phyloP scores from a whole-genome alignment of 2,329 filamentous ascomycete genomes.

The Fusarium marasasianum region DNA sequence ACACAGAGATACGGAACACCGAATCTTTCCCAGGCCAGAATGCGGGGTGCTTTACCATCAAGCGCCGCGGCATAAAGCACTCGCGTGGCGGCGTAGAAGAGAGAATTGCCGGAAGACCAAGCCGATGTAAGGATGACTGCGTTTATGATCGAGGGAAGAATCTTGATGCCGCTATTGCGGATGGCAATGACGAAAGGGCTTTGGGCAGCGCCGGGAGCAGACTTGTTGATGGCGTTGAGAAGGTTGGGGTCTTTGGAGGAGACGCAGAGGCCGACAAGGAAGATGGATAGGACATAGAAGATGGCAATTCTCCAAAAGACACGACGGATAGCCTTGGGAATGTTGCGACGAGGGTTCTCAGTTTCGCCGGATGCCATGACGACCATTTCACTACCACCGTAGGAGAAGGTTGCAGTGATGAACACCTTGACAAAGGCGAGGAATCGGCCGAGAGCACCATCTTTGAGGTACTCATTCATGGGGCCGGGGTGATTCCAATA shows the following conservation, averaged over 20 bases:
- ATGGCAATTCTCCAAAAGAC: constrained; percentile 70
- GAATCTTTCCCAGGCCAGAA: constrained; percentile 10
- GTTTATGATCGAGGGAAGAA: constrained; percentile 73
- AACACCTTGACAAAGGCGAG: constrained; percentile 68
- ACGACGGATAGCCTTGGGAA: constrained; percentile 64
- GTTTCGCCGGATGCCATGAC: constrained; percentile 62
- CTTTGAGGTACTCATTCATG: constrained; percentile 60
- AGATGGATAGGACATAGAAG: constrained; percentile 71
- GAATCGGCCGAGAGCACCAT: constrained; percentile 61
- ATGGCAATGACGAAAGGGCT: constrained; percentile 75
- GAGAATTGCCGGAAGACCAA: constrained; percentile 68
- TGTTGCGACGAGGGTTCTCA: constrained; percentile 1
- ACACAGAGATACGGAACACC: constrained; percentile 27
- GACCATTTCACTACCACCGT: constrained; percentile 70
- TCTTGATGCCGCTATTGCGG: constrained; percentile 70
- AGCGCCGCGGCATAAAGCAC: constrained; percentile 75
- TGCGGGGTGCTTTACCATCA: constrained; percentile 65
- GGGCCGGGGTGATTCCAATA: constrained; percentile 54
- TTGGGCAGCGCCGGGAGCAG: constrained; percentile 49
- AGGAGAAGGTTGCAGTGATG: constrained; percentile 68
- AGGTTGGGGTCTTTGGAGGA: constrained; percentile 73
- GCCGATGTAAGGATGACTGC: constrained; percentile 74
- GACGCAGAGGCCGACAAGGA: constrained; percentile 69
- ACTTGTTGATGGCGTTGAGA: constrained; percentile 63
- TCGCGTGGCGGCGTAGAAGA: constrained; percentile 73